Conservation (phyloP, 2,329 filamentous ascomycete genomes). For the Verticillium dahliae region DNA sequence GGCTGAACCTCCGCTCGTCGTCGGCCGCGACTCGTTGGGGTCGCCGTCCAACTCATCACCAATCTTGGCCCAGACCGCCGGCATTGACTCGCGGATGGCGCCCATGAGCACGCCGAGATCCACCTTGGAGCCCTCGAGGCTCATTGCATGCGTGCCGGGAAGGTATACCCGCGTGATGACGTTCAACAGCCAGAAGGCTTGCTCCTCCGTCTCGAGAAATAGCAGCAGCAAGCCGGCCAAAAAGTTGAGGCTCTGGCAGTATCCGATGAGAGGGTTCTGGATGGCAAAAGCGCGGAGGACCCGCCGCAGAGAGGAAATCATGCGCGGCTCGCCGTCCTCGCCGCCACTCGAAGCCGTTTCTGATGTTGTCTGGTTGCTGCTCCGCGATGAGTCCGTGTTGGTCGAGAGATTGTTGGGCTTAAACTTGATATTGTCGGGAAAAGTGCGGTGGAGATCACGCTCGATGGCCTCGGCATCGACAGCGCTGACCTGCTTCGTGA, state of each 20-base stretch:
- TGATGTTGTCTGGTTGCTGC: constrained; percentile 20
- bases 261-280: constrained; percentile 86
- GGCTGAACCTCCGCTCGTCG: constrained; percentile 14
- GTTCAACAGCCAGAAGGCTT: constrained; percentile 86
- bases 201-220: constrained; percentile 83
- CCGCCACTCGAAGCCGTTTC: constrained; percentile 17
- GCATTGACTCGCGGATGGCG: constrained; percentile 74
- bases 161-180: constrained; percentile 86
- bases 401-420: constrained; percentile 47
- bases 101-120: constrained; percentile 92
- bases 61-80: constrained; percentile 81
- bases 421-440: constrained; percentile 89
- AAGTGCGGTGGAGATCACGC: constrained; percentile 86
- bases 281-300: constrained; percentile 86
- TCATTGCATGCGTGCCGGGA: constrained; percentile 86
- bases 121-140: constrained; percentile 84
- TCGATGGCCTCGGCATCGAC: constrained; percentile 87
- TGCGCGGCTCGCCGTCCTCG: constrained; percentile 56
- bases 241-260: constrained; percentile 95
- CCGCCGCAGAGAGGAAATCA: constrained; percentile 74
- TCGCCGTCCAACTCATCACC: constrained; percentile 64
- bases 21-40: constrained; percentile 25
- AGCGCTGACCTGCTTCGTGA: constrained; percentile 57
- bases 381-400: constrained; percentile 16
- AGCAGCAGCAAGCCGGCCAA: constrained; percentile 82